Evolutionary conservation across 176 grass and related monocot species (phyloP), one percentile per base, ranked within the genome.

Genomic region (Carex myosuroides): DNA sequence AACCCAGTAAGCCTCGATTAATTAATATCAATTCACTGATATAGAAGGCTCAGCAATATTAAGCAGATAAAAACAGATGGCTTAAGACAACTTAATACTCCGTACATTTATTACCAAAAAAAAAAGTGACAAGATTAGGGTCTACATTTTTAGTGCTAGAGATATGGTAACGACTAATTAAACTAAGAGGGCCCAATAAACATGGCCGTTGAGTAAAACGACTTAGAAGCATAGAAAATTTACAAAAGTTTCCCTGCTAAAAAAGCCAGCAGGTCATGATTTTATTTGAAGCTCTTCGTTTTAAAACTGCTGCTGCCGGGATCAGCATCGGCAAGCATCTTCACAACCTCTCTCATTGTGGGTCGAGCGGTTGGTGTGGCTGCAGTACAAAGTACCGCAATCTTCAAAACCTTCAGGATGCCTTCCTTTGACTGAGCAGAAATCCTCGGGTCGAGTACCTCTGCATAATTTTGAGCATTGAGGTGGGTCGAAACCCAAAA

Each of bases 301-400:
- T 78, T 54, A 16, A 53, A 78, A 56, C 73, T 57, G 14, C 52
- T 55, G 70, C 79, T 92, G 69, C 84, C 64, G 2, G 89, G 87
- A 53, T 84, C 82, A 12, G 86, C 89, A 84, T 94, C 87, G 1
- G 72, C 64, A 60, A 97, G 90, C 94, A 92, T 97, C 57, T 92
- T 97, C 35, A 92, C 92, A 21, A 94, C 94, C 81, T 97, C 92
- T 81, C 94, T 91, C 94, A 94, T 97, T 3, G 90, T 88, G 2
- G 94, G 94, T 22, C 94, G 33, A 4, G 13, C 55, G 3, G 94
- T 84, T 32, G 92, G 90, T 75, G 87, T 65, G 56, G 85, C 89
- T 8, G 60, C 63, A 3, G 92, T 97, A 86, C 94, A 97, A 30
- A 91, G 90, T 33, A 94, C 29, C 3, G 90, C 92, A 74, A 97